These are phyloP conservation scores for Nemania sp. DNA, from an alignment of 2,329 filamentous ascomycete genomes.

Conservation along the genomic window DNA sequence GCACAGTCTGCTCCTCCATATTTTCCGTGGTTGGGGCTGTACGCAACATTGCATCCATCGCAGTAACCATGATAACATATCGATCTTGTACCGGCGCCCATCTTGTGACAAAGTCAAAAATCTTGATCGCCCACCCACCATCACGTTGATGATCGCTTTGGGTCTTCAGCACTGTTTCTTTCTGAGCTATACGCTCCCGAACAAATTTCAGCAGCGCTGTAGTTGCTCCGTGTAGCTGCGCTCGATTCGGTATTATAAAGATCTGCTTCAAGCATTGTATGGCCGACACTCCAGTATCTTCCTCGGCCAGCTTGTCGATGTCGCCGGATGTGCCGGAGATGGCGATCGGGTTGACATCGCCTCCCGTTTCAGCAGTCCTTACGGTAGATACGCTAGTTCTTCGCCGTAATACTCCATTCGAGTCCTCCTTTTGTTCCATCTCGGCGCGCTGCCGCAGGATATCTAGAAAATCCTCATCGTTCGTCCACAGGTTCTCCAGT, in stretches of 20 bases:
- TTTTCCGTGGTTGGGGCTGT: constrained; percentile 71
- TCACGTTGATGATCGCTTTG: constrained; percentile 49
- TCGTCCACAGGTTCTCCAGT: constrained; percentile 81
- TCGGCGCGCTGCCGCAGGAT: constrained; percentile 68
- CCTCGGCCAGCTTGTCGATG: constrained; percentile 85
- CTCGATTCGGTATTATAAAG: constrained; percentile 78
- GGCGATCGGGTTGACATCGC: constrained; percentile 68
- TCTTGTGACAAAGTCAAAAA: constrained; percentile 77
- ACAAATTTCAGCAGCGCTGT: constrained; percentile 75
- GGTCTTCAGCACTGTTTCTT: constrained; percentile 56
- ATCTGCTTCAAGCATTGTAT: constrained; percentile 85
- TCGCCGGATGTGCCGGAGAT: constrained; percentile 82
- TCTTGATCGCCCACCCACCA: constrained; percentile 76
- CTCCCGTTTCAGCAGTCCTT: constrained; percentile 66
- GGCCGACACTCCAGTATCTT: constrained; percentile 83
- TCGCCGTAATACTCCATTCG: constrained; percentile 64
- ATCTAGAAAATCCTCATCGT: constrained; percentile 70
- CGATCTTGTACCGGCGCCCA: constrained; percentile 96
- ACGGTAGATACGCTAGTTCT: constrained; percentile 81
- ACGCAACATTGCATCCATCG: constrained; percentile 74
- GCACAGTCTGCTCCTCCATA: constrained; percentile 71
- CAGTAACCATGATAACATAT: constrained; percentile 83
- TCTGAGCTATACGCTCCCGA: constrained; percentile 57
- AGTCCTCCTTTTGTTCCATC: constrained; percentile 68
- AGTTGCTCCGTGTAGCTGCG: constrained; percentile 80